These are phyloP conservation scores for Iodosphaeria phyllophila DNA, from an alignment of 2,329 filamentous ascomycete species.

Conservation along the genomic window DNA sequence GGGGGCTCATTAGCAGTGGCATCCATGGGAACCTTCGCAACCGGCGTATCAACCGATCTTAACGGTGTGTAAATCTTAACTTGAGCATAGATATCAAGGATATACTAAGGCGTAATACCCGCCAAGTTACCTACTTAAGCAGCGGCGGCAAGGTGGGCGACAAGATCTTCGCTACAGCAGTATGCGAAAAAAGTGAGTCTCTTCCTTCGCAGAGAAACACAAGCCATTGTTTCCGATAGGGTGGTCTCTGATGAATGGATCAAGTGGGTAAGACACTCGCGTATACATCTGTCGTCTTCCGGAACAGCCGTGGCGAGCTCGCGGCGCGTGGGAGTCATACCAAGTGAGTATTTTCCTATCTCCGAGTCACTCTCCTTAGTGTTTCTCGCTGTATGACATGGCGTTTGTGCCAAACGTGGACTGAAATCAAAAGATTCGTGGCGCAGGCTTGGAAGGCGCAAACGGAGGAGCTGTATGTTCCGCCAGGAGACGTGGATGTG, in stretches of 20 bases:
- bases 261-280: conserved; percentile 45
- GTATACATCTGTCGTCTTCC: conserved; percentile 40
- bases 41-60: conserved; percentile 45
- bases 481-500: conserved; percentile 8
- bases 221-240: not conserved
- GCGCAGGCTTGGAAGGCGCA: conserved; percentile 12
- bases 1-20: conserved; percentile 47
- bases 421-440: conserved; percentile 20
- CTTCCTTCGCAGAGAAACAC: not conserved
- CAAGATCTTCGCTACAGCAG: conserved; percentile 33
- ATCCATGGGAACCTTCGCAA: conserved; percentile 41
- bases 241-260: not conserved
- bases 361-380: too few species aligned
- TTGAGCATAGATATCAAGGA: too few species aligned
- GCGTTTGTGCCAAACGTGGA: not conserved
- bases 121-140: conserved; percentile 48
- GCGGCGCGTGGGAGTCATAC: conserved; percentile 46
- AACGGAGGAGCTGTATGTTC: conserved; percentile 6
- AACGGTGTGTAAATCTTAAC: conserved; percentile 37
- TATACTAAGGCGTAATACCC: too few species aligned
- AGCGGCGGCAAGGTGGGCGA: conserved; percentile 39
- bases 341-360: too few species aligned
- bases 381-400: not conserved
- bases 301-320: conserved; percentile 37
- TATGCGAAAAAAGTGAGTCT: conserved; percentile 39